Percentiles rank a stretch among this genome's conserved stretches.
phyloP scores from a whole-genome alignment of 108 stramenopile genomes.

The Epipyxis sp. region DNA sequence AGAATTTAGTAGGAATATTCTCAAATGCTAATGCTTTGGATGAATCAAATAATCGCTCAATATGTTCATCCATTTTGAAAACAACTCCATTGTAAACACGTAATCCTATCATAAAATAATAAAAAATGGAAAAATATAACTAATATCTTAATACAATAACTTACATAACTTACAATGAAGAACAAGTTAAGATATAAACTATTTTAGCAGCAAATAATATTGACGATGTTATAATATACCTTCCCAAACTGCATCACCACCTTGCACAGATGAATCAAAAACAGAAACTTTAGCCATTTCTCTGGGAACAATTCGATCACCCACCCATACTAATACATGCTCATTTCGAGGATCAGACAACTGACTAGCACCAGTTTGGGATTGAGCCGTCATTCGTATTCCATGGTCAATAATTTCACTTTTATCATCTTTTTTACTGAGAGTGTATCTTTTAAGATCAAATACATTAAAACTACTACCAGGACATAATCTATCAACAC shows the following conservation, averaged over 20 bases:
- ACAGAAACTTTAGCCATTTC: conserved; percentile 50
- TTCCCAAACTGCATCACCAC: conserved; percentile 87
- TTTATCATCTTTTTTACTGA: conserved; percentile 57
- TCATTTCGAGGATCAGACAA: conserved; percentile 73
- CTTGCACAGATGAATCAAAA: conserved; percentile 87
- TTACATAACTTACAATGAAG: too few relatives aligned
- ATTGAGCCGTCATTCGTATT: conserved; percentile 52
- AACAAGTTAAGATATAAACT: too few relatives aligned
- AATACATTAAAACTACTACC: background rate
- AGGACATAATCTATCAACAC: background rate
- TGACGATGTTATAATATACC: too few relatives aligned
- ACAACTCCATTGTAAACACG: conserved; percentile 77
- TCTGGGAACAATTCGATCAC: conserved; percentile 33
- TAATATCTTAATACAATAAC: too few relatives aligned
- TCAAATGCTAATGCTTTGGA: conserved; percentile 82
- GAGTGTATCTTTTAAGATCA: conserved; percentile 68
- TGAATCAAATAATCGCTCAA: conserved; percentile 72
- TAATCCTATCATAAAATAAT: too few relatives aligned
- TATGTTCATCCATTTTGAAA: conserved; percentile 74
- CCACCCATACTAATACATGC: conserved; percentile 75
- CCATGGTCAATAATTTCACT: conserved; percentile 45
- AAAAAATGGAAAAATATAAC: too few relatives aligned
- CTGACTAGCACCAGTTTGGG: too few relatives aligned
- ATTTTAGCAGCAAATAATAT: too few relatives aligned
- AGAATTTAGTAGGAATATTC: conserved; percentile 69